phyloP scores from a whole-genome alignment of 2,329 filamentous ascomycete species.

The Macroventuria anomochaeta region DNA sequence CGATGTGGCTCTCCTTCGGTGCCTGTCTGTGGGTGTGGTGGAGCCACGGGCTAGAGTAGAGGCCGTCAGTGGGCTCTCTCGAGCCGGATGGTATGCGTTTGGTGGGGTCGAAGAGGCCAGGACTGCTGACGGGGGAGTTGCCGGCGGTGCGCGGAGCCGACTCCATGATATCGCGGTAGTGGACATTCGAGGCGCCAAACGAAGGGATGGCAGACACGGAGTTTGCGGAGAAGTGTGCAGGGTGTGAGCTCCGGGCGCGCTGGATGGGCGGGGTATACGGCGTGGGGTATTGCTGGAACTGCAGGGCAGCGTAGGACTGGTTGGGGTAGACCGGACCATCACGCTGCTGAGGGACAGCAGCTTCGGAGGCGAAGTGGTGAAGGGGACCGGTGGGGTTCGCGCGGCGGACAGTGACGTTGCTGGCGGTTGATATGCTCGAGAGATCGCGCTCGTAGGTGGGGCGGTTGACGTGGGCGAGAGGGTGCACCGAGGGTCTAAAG shows the following conservation, averaged over 20 bases:
- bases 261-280: conserved; percentile 46
- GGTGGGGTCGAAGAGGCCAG: conserved; percentile 55
- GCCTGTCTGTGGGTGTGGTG: conserved; percentile 57
- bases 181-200: conserved; percentile 46
- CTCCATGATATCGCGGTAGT: conserved; percentile 44
- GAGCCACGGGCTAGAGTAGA: conserved; percentile 58
- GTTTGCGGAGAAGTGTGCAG: conserved; percentile 48
- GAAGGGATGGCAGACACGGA: conserved; percentile 51
- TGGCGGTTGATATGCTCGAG: conserved; percentile 52
- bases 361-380: conserved; percentile 26
- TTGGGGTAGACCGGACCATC: conserved; percentile 55
- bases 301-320: conserved; percentile 58
- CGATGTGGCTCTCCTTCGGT: conserved; percentile 78
- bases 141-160: conserved; percentile 52
- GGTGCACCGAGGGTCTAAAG: conserved; percentile 17
- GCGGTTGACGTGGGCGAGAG: conserved; percentile 36
- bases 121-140: conserved; percentile 56
- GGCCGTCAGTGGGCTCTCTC: conserved; percentile 45
- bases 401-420: conserved; percentile 52
- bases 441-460: conserved; percentile 51
- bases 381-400: conserved; percentile 36
- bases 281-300: conserved; percentile 54
- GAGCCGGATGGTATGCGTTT: conserved; percentile 41
- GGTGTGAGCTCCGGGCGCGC: conserved; percentile 52
- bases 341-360: conserved; percentile 27